A percentile compares a stretch with the other conserved stretches of the same genome.
These are phyloP conservation scores for Diplodia seriata DNA, from an alignment of 2,329 filamentous ascomycete species.

Conservation along the genomic window DNA sequence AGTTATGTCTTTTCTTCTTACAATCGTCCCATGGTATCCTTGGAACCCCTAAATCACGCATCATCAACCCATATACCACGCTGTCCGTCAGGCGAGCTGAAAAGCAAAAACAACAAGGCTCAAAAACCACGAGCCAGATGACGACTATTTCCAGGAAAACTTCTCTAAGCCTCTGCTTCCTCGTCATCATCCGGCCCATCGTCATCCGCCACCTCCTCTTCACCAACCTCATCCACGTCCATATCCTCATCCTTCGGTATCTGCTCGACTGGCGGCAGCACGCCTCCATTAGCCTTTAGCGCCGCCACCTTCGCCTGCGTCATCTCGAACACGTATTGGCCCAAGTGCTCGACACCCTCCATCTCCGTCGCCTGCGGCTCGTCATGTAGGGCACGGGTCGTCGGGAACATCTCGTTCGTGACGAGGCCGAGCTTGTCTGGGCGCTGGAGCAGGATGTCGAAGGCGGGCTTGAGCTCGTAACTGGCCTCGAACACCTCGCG, in stretches of 20 bases:
- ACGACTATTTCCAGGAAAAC: not conserved
- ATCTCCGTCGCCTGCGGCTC: slow-evolving; percentile 72
- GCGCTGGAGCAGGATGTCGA: slow-evolving; percentile 77
- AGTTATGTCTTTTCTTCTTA: not conserved
- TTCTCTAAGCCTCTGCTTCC: not conserved
- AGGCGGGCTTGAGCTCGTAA: slow-evolving; percentile 85
- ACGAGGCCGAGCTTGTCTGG: slow-evolving; percentile 82
- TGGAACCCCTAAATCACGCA: not conserved
- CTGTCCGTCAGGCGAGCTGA: not conserved
- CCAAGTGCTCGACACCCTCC: slow-evolving; percentile 91
- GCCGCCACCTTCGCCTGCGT: slow-evolving; percentile 73
- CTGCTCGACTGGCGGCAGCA: slow-evolving; percentile 43
- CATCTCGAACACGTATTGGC: slow-evolving; percentile 97
- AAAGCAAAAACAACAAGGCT: not conserved
- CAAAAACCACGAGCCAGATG: not conserved
- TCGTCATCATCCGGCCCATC: slow-evolving; percentile 61
- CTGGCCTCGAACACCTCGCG: slow-evolving; percentile 87
- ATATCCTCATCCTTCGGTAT: slow-evolving; percentile 41
- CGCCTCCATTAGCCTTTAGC: slow-evolving; percentile 54
- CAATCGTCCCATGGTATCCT: not conserved
- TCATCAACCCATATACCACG: not conserved
- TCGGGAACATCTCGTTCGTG: slow-evolving; percentile 85
- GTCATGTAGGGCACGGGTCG: slow-evolving; percentile 60
- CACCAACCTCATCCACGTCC: slow-evolving; percentile 46
- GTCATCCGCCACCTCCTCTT: slow-evolving; percentile 40